phyloP scores from a whole-genome alignment of 371 early-diverging fungal species.

The Catenaria anguillulae region DNA sequence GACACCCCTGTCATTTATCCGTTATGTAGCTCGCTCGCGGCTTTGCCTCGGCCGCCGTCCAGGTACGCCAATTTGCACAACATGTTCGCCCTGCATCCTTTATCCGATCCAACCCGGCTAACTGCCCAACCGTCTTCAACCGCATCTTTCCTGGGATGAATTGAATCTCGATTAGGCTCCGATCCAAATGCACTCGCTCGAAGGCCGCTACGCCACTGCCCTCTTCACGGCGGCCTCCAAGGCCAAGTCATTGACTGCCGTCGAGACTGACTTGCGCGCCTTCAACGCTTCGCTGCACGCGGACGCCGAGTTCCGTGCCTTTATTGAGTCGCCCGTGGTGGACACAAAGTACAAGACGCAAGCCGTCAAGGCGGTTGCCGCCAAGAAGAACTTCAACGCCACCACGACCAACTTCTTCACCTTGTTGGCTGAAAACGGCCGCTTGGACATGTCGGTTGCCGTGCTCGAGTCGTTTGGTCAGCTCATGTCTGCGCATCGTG shows the following conservation, averaged over 20 bases:
- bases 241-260: conserved; percentile 59
- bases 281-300: conserved; percentile 50
- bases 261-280: conserved; percentile 69
- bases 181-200: conserved; percentile 74
- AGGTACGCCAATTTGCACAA: too few species aligned
- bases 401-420: conserved; percentile 81
- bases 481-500: conserved; percentile 83
- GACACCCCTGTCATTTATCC: neutral
- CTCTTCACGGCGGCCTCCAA: conserved; percentile 86
- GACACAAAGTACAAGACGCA: conserved; percentile 59
- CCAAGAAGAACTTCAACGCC: conserved; percentile 52
- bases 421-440: conserved; percentile 82
- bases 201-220: conserved; percentile 95
- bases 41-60: neutral
- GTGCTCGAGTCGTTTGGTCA: conserved; percentile 61
- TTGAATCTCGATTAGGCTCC: too few species aligned
- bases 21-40: neutral
- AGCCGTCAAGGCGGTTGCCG: conserved; percentile 45
- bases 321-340: conserved; percentile 77
- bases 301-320: conserved; percentile 51
- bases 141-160: too few species aligned
- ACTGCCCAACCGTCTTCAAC: too few species aligned
- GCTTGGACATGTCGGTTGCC: conserved; percentile 66
- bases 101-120: too few species aligned
- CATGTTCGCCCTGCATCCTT: too few species aligned